phyloP scores from a whole-genome alignment of 2,329 filamentous ascomycete genomes.

The Dryadomyces quercus-mongolicae region DNA sequence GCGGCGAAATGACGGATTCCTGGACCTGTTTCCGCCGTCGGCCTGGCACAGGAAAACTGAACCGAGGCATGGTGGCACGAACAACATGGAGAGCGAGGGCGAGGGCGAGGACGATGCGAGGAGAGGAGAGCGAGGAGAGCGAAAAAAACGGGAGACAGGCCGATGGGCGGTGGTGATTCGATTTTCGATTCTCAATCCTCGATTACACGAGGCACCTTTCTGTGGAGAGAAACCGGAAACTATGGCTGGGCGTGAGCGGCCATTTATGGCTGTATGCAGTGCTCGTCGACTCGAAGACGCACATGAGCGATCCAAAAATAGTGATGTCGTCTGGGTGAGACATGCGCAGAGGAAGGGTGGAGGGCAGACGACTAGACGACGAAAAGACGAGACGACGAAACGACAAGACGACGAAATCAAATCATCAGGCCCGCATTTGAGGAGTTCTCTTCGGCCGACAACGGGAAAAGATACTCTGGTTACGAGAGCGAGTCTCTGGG shows the following conservation, averaged over 20 bases:
- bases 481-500: neutral
- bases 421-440: too few relatives aligned
- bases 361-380: too few relatives aligned
- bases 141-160: too few relatives aligned
- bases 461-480: neutral
- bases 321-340: too few relatives aligned
- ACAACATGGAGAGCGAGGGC: neutral
- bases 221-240: neutral
- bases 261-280: neutral
- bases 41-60: constrained; percentile 35
- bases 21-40: constrained; percentile 29
- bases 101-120: neutral
- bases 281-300: neutral
- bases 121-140: too few relatives aligned
- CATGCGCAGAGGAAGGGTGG: too few relatives aligned
- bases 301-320: too few relatives aligned
- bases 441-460: neutral
- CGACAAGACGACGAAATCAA: too few relatives aligned
- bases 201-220: neutral
- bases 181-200: too few relatives aligned
- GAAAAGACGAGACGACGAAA: too few relatives aligned
- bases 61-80: constrained; percentile 22
- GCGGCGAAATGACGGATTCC: constrained; percentile 19
- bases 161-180: too few relatives aligned
- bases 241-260: neutral